Conservation (phyloP, 2,329 filamentous ascomycete species). For the Xylariomycetidae sp. region DNA sequence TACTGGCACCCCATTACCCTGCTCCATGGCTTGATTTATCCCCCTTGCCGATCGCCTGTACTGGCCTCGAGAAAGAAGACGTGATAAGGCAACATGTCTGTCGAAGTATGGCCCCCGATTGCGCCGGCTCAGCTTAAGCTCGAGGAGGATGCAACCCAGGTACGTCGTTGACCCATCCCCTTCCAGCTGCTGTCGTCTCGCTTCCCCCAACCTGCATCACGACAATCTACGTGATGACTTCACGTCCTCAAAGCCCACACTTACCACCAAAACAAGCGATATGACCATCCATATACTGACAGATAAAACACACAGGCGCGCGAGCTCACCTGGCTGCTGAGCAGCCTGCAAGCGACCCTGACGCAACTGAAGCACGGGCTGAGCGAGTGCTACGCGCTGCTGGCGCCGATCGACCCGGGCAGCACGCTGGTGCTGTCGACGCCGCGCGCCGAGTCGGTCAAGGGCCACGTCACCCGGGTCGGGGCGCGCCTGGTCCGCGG, state of each 20-base stretch:
- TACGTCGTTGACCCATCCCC: conserved; percentile 26
- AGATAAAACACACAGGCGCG: conserved; percentile 29
- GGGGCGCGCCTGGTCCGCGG: conserved; percentile 90
- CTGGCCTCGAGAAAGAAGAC: background rate
- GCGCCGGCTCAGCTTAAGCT: conserved; percentile 43
- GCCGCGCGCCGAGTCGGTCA: conserved; percentile 79
- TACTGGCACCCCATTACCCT: background rate
- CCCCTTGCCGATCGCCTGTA: conserved; percentile 1
- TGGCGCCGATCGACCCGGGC: conserved; percentile 77
- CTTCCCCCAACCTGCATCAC: no score
- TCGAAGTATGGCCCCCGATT: conserved; percentile 53
- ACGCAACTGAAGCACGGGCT: conserved; percentile 57
- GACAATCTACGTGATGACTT: no score
- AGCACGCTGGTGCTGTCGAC: conserved; percentile 88
- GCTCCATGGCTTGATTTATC: no score
- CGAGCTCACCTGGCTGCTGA: conserved; percentile 50
- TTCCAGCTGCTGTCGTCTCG: no score
- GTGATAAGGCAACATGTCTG: conserved; percentile 41
- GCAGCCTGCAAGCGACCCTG: conserved; percentile 43
- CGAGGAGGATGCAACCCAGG: conserved; percentile 44
- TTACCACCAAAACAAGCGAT: no score
- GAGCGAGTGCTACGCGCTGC: conserved; percentile 80
- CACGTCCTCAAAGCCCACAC: conserved; percentile 2
- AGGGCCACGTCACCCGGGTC: conserved; percentile 84
- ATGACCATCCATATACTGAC: no score